Evolutionary conservation across 1,284 basidiomycete species (phyloP), one percentile per base, ranked within the genome.

Genomic region (Lentinula novae-zelandiae): DNA sequence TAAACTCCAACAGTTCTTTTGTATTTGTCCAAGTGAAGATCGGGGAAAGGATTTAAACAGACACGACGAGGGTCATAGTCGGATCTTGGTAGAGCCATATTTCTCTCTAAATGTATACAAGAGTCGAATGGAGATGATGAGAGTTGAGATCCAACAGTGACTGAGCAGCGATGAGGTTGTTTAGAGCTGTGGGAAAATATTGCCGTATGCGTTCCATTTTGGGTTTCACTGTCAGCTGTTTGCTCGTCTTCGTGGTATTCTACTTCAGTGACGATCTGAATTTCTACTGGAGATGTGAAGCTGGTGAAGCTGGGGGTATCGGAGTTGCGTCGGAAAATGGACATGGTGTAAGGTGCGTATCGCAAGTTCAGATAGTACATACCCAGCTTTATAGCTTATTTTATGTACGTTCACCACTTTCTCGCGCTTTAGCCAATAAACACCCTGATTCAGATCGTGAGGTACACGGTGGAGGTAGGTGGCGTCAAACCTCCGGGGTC

Each of bases 1-100:
- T 98, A 98, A 34, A 98, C 93, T 36, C 95, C 95, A 17, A 94
- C 78, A 15, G 92, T 85, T 48, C 95, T 83, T 66, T 86, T 86
- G 74, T 92, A 84, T 68, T 79, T 88, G 22, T 59, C 62, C 38
- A 63, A 20, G 31, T 60, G 38, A 51, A 63, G 8, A 40, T 63
- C 53, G 9, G 62, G 62, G 17, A 63, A 63, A 53, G 62, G 62
- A 34, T 60, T 58, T 9, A 60, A 17, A 55, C 62, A 63, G 46
- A 63, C 62, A 27, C 62, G 52, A 53, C 62, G 50, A 48, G 62
- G 62, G 50, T 63, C 62, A 50, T 60, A 63, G 52, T 58, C 53
- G 20, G 58, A 55, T 27, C 62, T 49, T 12, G 62, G 62, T 10
- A 63, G 20, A 54, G 62, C 58, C 62, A 63, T 63, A 12, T 34